Conservation (phyloP, 345 rosid species). For the Limnanthes douglasii region DNA sequence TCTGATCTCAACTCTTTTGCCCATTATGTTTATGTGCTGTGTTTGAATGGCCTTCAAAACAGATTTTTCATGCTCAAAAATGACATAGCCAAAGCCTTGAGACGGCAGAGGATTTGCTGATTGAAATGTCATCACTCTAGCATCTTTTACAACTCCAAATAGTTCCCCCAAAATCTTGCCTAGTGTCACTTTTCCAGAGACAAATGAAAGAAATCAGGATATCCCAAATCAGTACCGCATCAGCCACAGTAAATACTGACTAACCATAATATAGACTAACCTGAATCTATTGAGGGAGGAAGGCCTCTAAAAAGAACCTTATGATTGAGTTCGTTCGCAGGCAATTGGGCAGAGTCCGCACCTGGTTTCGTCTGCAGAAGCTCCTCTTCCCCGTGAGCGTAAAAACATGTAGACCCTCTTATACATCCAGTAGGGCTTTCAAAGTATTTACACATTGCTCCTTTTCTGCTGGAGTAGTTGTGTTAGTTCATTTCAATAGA, state of each 20-base stretch:
- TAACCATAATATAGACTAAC: no score
- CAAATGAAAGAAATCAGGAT: no score
- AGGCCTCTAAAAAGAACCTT: no score
- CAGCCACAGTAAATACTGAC: no score
- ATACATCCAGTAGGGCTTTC: slow-evolving; percentile 27
- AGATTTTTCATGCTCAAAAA: slow-evolving; percentile 31
- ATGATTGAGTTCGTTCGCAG: no score
- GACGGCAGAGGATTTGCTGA: slow-evolving; percentile 16
- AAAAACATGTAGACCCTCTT: slow-evolving; percentile 34
- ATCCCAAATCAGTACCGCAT: no score
- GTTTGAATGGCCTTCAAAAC: slow-evolving; percentile 33
- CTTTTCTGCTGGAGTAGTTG: slow-evolving; percentile 13
- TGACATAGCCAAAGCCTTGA: slow-evolving; percentile 49
- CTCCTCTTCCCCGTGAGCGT: slow-evolving; percentile 28
- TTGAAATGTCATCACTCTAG: slow-evolving; percentile 16
- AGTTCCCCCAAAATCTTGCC: slow-evolving; percentile 18
- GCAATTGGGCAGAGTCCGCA: slow-evolving; percentile 8
- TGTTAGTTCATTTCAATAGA: slow-evolving; percentile 14
- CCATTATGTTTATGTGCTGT: slow-evolving; percentile 24
- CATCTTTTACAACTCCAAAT: slow-evolving; percentile 44
- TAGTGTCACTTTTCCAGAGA: slow-evolving; percentile 22
- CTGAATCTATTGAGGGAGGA: slow-evolving; percentile 32
- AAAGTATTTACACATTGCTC: slow-evolving; percentile 27
- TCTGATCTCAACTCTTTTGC: slow-evolving; percentile 47
- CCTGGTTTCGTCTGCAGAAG: slow-evolving; percentile 16